Evolutionary conservation across 1,284 basidiomycete species (phyloP).

Genomic region (Jaminaea rosea): DNA sequence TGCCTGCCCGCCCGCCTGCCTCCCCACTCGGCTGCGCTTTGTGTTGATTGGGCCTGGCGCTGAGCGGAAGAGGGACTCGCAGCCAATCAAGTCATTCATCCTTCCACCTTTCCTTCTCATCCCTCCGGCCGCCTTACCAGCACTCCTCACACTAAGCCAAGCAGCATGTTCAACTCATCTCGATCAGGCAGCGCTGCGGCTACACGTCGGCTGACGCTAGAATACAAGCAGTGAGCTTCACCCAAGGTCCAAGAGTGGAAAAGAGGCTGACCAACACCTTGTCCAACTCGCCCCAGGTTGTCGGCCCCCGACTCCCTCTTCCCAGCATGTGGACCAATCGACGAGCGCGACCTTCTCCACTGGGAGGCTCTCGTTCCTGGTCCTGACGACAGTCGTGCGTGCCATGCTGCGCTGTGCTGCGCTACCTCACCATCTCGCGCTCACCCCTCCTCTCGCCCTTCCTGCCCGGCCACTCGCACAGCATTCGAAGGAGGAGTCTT

Average conservation of each 20-base stretch:
- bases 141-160: no score
- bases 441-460: not conserved
- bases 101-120: no score
- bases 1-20: no score
- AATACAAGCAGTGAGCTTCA: slow-evolving; percentile 43
- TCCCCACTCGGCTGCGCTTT: no score
- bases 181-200: slow-evolving; percentile 20
- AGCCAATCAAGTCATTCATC: no score
- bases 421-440: not conserved
- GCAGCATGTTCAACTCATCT: slow-evolving; percentile 1
- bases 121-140: no score
- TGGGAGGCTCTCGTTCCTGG: slow-evolving; percentile 97
- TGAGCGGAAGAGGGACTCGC: no score
- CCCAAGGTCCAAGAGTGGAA: not conserved
- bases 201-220: slow-evolving; percentile 44
- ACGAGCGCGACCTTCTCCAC: slow-evolving; percentile 90
- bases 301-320: slow-evolving; percentile 43
- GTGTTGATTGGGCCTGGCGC: no score
- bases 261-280: not conserved
- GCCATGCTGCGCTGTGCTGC: not conserved
- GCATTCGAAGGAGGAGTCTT: slow-evolving; percentile 96
- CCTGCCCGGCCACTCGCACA: not conserved
- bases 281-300: not conserved
- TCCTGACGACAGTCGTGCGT: slow-evolving; percentile 73
- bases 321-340: slow-evolving; percentile 62